phyloP scores from a whole-genome alignment of 2,329 filamentous ascomycete species.

The Paracorniculantispora psalliotae region DNA sequence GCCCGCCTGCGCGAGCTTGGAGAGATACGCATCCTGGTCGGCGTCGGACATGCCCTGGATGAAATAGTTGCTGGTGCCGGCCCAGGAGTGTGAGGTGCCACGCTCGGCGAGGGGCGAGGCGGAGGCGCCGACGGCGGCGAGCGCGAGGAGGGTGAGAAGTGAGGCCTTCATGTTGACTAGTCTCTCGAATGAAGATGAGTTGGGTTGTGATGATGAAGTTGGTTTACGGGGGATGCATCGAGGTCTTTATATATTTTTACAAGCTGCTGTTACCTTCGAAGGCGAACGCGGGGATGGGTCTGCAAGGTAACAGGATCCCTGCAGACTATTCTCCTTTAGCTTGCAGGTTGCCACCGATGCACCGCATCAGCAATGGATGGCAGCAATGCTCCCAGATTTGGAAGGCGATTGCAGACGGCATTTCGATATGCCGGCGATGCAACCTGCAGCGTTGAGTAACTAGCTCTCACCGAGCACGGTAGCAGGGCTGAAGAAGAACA shows the following conservation, averaged over 20 bases:
- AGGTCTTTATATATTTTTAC: not conserved
- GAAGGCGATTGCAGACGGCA: not conserved
- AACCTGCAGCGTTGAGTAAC: not conserved
- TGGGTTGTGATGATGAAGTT: too few species aligned
- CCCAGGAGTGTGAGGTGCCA: slow-evolving; percentile 12
- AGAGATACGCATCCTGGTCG: slow-evolving; percentile 17
- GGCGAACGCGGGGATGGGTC: not conserved
- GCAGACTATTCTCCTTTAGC: too few species aligned
- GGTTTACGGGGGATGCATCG: not conserved
- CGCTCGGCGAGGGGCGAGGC: slow-evolving; percentile 1
- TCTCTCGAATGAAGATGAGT: too few species aligned
- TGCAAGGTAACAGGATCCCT: too few species aligned
- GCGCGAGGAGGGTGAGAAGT: not conserved
- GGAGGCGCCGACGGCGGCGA: not conserved
- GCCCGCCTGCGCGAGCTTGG: slow-evolving; percentile 14
- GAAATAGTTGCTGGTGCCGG: slow-evolving; percentile 19
- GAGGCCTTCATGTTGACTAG: not conserved
- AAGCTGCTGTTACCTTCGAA: not conserved
- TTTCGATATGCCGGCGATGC: not conserved
- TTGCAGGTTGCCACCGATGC: too few species aligned
- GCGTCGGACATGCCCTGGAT: slow-evolving; percentile 17
- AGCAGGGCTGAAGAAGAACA: too few species aligned
- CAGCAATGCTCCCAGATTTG: too few species aligned
- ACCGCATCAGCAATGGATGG: too few species aligned
- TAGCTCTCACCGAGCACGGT: too few species aligned